Evolutionary conservation across 805 yeast species (phyloP).

Genomic region (Candida pseudofarinosa): DNA sequence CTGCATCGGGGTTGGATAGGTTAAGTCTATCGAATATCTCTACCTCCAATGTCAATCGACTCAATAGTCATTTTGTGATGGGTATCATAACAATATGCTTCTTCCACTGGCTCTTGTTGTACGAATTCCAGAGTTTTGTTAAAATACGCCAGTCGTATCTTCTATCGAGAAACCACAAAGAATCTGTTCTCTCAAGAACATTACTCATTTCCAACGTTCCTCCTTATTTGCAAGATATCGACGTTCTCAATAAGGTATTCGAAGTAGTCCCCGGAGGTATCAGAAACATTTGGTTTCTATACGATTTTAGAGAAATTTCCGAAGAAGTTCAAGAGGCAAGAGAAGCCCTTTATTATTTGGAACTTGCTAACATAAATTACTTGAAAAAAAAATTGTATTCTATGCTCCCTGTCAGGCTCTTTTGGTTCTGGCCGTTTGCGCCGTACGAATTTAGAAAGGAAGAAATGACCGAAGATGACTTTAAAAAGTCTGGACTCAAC

Average conservation of each 20-base stretch:
- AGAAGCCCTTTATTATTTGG: constrained; percentile 26
- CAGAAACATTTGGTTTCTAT: constrained; percentile 55
- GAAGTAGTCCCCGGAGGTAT: constrained; percentile 51
- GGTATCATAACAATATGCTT: constrained; percentile 50
- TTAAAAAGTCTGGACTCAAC: constrained; percentile 1
- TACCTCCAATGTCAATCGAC: constrained; percentile 41
- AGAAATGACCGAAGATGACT: not conserved
- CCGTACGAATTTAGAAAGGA: not conserved
- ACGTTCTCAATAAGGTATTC: constrained; percentile 25
- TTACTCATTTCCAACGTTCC: constrained; percentile 49
- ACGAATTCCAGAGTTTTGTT: constrained; percentile 53
- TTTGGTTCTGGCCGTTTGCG: not conserved
- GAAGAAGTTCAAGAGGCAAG: constrained; percentile 18
- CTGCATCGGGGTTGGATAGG: constrained; percentile 54
- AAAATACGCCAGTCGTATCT: constrained; percentile 45
- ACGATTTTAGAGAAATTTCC: constrained; percentile 21
- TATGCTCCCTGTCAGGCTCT: not conserved
- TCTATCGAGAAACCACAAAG: constrained; percentile 20
- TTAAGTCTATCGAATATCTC: constrained; percentile 72
- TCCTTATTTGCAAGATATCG: constrained; percentile 17
- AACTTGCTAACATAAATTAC: constrained; percentile 19
- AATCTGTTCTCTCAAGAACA: constrained; percentile 23
- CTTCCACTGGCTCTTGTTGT: constrained; percentile 52
- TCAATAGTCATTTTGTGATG: constrained; percentile 62
- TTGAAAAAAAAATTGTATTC: constrained; percentile 11